These are phyloP conservation scores for Lepidopterella palustris DNA, from an alignment of 495 filamentous ascomycete genomes.

Conservation along the genomic window DNA sequence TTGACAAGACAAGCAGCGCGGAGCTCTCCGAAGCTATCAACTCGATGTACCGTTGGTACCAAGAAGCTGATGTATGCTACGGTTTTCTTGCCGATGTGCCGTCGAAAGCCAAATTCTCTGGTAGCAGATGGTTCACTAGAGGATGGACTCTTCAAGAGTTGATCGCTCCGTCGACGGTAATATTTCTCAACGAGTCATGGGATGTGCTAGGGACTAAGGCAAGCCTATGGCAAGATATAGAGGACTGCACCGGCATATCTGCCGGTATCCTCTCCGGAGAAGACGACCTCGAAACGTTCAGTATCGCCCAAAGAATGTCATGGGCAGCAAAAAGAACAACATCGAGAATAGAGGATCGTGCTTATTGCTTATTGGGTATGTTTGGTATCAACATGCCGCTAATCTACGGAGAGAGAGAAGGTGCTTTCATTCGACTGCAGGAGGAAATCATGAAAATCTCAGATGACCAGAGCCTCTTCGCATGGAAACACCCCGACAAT, in stretches of 20 bases:
- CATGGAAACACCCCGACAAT: slow-evolving; percentile 2
- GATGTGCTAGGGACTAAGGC: slow-evolving; percentile 3
- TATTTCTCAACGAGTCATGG: slow-evolving; percentile 13
- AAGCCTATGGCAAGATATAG: not conserved
- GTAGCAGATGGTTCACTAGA: slow-evolving; percentile 22
- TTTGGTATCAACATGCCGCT: slow-evolving; percentile 26
- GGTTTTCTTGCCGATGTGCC: not conserved
- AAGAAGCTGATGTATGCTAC: not conserved
- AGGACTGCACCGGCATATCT: not conserved
- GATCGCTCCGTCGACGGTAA: slow-evolving; percentile 12
- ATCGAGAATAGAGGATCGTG: slow-evolving; percentile 14
- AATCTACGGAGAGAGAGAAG: slow-evolving; percentile 21
- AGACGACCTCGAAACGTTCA: not conserved
- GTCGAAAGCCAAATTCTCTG: not conserved
- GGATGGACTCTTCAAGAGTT: slow-evolving; percentile 26
- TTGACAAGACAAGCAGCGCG: slow-evolving; percentile 15
- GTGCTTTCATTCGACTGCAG: slow-evolving; percentile 23
- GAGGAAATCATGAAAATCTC: slow-evolving; percentile 13
- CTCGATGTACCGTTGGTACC: not conserved
- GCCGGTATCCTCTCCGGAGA: not conserved
- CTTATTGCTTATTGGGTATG: slow-evolving; percentile 24
- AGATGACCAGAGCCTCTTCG: slow-evolving; percentile 6
- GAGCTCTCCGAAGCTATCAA: slow-evolving; percentile 5
- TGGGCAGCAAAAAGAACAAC: slow-evolving; percentile 15
- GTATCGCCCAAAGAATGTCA: slow-evolving; percentile 20